Conservation (phyloP, 2,329 filamentous ascomycete genomes). For the Chaetomium sp. region DNA sequence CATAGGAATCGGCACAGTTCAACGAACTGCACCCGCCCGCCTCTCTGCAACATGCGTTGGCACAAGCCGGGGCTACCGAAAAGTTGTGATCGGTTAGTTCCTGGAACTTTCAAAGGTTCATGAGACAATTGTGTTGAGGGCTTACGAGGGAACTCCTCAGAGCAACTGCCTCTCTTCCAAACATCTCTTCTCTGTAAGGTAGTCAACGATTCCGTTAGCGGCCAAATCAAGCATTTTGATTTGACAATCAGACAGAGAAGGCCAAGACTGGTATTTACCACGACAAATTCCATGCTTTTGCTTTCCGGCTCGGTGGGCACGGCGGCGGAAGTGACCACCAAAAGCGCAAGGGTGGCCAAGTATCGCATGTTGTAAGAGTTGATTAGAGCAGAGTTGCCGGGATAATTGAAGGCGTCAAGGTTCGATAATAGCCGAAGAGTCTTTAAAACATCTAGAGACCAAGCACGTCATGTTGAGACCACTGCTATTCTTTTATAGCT, state of each 20-base stretch:
- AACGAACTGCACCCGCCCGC: not conserved
- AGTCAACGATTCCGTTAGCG: not conserved
- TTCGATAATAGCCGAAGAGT: no score
- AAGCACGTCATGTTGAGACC: no score
- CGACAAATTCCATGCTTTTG: not conserved
- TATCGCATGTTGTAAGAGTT: not conserved
- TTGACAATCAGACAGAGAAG: not conserved
- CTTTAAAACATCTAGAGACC: no score
- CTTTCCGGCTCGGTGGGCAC: not conserved
- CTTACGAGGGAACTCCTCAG: not conserved
- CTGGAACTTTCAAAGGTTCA: no score
- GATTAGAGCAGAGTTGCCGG: no score
- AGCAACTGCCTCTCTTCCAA: not conserved
- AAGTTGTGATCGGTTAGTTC: not conserved
- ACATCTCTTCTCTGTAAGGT: not conserved
- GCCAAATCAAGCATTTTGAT: not conserved
- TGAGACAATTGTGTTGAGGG: not conserved
- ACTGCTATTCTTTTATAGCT: no score
- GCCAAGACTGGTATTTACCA: not conserved
- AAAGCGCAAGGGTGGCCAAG: not conserved
- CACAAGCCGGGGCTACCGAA: not conserved
- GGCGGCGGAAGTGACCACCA: not conserved
- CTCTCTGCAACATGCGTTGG: not conserved
- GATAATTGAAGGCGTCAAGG: no score
- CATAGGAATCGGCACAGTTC: conserved; percentile 1